Base-by-base conservation (phyloP, 305 asterid species). In the Solanum hybrid region DNA sequence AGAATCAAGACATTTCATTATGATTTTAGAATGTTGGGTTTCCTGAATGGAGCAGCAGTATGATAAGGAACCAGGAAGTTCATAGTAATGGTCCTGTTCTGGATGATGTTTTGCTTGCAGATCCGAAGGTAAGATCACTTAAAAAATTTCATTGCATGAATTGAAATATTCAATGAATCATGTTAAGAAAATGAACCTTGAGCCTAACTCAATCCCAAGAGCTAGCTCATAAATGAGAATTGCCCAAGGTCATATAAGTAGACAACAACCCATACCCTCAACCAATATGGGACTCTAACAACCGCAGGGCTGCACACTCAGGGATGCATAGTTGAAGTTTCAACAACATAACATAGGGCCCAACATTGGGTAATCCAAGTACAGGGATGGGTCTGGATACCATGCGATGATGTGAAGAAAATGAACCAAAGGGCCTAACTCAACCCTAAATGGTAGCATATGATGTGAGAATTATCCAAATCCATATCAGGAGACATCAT, bases 61-160 rank as follows among this genome's bases (percentile, higher is more conserved):
- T 81, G 90, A 96, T 96, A 91, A 92, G 99, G 95, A 95, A 94
- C 34, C 99, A 97, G 92, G 99, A 94, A 90, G 99, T 96, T 90
- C 99, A 97, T 87, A 92, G 94, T 66, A 97, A 97, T 88, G 99
- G 99, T 85, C 99, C 97, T 86, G 99, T 97, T 91, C 93, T 97
- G 86, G 99, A 97, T 91, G 99, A 97, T 88, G 91, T 91, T 9
- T 86, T 97, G 92, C 98, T 97, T 88, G 91, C 98, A 36, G 99
- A 96, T 88, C 94, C 92, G 36, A 95, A 95, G 99, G 99, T 96
- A 92, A 85, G 31, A 26, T 80, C 69, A 80, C 66, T 80, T 78
- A 12, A 80, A 7, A 40, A 24, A 3, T 4, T 14, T 80, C 24
- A 26, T 80, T 38, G 86, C 69, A 7, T 40, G 66, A 40, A 80